These are phyloP conservation scores for Juglanconis oblonga DNA, from an alignment of 2,329 filamentous ascomycete genomes.

Conservation along the genomic window DNA sequence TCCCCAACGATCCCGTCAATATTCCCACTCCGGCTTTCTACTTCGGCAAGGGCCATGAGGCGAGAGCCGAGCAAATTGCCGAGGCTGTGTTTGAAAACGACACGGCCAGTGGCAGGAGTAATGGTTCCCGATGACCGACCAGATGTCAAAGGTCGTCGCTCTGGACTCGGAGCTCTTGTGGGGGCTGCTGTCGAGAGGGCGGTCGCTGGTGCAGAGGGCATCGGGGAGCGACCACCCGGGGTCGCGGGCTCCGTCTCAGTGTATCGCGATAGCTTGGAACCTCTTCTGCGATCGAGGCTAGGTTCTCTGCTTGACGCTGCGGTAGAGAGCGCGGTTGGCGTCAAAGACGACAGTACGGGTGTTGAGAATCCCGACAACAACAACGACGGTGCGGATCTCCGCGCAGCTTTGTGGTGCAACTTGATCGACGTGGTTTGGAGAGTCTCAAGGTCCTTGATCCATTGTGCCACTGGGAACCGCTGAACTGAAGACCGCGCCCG, in stretches of 20 bases:
- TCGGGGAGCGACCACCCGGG: neutral
- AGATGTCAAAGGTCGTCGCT: neutral
- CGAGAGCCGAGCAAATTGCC: constrained; percentile 9
- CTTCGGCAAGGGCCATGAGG: constrained; percentile 8
- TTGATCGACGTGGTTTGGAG: constrained; percentile 55
- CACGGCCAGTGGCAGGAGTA: neutral
- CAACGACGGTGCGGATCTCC: neutral
- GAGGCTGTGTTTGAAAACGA: neutral
- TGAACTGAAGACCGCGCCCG: constrained; percentile 61
- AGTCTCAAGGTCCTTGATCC: constrained; percentile 61
- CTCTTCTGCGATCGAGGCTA: neutral
- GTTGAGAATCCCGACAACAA: constrained; percentile 11
- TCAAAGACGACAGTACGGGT: constrained; percentile 15
- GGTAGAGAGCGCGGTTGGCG: constrained; percentile 2
- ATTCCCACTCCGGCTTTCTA: constrained; percentile 1
- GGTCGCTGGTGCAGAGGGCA: neutral
- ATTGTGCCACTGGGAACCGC: constrained; percentile 63
- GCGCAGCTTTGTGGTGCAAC: neutral
- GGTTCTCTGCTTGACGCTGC: constrained; percentile 1
- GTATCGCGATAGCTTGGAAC: neutral
- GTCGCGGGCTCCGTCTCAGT: neutral
- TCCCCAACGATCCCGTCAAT: neutral
- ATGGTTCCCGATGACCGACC: constrained; percentile 1
- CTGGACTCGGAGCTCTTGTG: neutral
- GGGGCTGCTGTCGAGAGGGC: neutral